A percentile compares a stretch with the other conserved stretches of the same genome.
phyloP scores from a whole-genome alignment of 2,329 filamentous ascomycete genomes.

The Neocucurbitaria cava region DNA sequence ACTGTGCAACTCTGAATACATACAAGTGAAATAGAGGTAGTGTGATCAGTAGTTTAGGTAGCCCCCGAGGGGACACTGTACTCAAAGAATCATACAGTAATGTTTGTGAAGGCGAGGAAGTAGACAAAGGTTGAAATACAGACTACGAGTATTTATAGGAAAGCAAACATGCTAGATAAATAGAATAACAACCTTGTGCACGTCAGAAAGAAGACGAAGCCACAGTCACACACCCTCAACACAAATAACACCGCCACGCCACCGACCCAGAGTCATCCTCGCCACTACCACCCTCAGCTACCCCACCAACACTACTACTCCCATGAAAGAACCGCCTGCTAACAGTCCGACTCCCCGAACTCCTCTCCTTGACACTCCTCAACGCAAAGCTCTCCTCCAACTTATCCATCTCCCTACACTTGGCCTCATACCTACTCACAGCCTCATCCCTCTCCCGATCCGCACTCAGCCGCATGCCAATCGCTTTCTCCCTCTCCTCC shows the following conservation, averaged over 20 bases:
- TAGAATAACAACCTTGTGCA: no score
- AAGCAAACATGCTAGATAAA: no score
- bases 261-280: neutral
- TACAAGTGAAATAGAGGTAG: no score
- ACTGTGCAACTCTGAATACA: no score
- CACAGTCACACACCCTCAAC: no score
- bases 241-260: neutral
- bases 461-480: constrained; percentile 5
- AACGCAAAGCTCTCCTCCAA: constrained; percentile 2
- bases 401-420: constrained; percentile 11
- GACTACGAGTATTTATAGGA: no score
- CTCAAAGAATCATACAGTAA: no score
- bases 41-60: no score
- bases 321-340: neutral
- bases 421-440: constrained; percentile 4
- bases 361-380: neutral
- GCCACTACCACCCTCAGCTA: neutral
- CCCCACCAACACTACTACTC: neutral
- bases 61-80: no score
- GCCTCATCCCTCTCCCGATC: constrained; percentile 13
- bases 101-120: no score
- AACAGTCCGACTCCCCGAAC: neutral
- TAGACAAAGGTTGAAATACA: no score
- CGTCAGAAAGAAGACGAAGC: no score
- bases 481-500: constrained; percentile 11